Percentiles rank a stretch among this genome's conserved stretches.
Evolutionary conservation across 768 basidiomycete species (phyloP).

Genomic region (Boletus coccyginus): DNA sequence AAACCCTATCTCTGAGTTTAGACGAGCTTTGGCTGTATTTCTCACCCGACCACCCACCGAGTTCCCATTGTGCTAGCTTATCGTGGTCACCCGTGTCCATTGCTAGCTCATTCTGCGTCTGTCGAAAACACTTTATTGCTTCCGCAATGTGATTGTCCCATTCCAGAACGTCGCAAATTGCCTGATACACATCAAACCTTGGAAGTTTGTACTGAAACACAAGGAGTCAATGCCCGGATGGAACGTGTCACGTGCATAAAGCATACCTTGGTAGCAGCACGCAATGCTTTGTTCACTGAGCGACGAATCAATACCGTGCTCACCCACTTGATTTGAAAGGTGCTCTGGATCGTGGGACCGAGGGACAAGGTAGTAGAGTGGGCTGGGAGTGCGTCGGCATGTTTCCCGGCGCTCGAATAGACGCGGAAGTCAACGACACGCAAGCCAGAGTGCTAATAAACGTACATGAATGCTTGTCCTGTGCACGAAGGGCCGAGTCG

Average conservation of each 20-base stretch:
- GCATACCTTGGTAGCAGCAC: background rate
- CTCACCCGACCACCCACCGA: background rate
- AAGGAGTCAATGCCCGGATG: background rate
- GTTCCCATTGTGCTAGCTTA: conserved; percentile 1
- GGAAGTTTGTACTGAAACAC: background rate
- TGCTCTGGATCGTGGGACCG: background rate
- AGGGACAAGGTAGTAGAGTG: conserved; percentile 1
- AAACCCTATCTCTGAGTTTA: background rate
- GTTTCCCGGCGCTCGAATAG: background rate
- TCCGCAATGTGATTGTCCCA: too few species aligned
- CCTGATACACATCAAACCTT: background rate
- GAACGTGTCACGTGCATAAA: background rate
- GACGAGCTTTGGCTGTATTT: too few species aligned
- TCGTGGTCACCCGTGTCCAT: background rate
- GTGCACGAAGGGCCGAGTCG: background rate
- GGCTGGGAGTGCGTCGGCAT: background rate
- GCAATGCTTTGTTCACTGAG: background rate
- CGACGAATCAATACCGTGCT: background rate
- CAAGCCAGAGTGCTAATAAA: too few species aligned
- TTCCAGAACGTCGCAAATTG: too few species aligned
- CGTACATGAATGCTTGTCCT: background rate
- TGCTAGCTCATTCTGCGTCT: too few species aligned
- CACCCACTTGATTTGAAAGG: background rate
- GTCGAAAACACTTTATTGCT: too few species aligned
- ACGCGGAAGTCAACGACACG: too few species aligned